phyloP scores from a whole-genome alignment of 176 grass and related monocot genomes.

The Oryza meridionalis region DNA sequence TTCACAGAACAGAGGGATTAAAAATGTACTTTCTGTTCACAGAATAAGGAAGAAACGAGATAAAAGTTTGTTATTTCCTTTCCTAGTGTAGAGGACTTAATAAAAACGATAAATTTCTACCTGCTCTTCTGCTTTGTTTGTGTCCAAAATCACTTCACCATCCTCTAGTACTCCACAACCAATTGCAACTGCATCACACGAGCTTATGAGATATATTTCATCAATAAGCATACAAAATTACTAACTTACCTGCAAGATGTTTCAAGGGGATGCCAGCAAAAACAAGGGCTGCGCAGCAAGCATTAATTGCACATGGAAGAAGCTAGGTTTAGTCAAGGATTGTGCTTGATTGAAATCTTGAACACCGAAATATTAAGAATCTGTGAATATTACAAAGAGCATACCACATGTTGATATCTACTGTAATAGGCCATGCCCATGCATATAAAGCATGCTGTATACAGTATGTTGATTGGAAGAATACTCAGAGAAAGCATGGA shows the following conservation, averaged over 20 bases:
- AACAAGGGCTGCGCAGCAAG: slow-evolving; percentile 76
- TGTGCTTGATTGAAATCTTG: slow-evolving; percentile 11
- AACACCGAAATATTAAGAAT: neutral
- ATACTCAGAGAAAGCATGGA: neutral
- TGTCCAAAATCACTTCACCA: slow-evolving; percentile 75
- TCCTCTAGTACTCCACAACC: slow-evolving; percentile 73
- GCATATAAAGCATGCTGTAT: neutral
- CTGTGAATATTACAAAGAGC: neutral
- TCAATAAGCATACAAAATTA: slow-evolving; percentile 3
- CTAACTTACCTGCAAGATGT: slow-evolving; percentile 78
- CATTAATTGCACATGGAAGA: slow-evolving; percentile 95
- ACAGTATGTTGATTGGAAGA: neutral
- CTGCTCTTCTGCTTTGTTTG: slow-evolving; percentile 78
- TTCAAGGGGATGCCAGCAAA: slow-evolving; percentile 87
- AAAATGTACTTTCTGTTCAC: neutral
- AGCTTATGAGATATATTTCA: slow-evolving; percentile 21
- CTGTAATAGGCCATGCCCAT: neutral
- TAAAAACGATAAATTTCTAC: slow-evolving; percentile 31
- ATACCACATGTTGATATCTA: neutral
- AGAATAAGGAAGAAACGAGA: neutral
- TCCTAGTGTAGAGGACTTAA: neutral
- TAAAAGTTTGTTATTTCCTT: neutral
- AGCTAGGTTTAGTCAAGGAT: slow-evolving; percentile 76
- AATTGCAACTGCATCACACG: slow-evolving; percentile 72
- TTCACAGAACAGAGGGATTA: neutral